A percentile compares a stretch with the other conserved stretches of the same genome.
Evolutionary conservation across 176 grass and related monocot genomes (phyloP).

Genomic region (Lolium rigidum): DNA sequence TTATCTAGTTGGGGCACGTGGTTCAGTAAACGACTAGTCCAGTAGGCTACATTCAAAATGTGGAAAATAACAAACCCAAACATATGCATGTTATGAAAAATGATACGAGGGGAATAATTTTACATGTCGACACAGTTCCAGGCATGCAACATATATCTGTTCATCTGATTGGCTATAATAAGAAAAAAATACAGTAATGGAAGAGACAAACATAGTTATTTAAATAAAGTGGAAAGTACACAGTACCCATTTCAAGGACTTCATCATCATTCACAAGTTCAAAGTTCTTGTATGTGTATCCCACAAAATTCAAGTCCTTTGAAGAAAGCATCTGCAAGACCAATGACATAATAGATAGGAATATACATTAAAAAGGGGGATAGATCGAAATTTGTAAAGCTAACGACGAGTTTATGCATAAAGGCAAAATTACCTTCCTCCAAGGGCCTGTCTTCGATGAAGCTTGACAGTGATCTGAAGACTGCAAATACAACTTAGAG

Average conservation of each 20-base stretch:
- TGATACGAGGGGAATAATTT: background rate
- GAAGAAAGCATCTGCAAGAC: slow-evolving; percentile 92
- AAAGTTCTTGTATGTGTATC: slow-evolving; percentile 99
- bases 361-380: background rate
- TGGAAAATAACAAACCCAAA: background rate
- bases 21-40: background rate
- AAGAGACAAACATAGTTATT: background rate
- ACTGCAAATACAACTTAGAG: slow-evolving; percentile 44
- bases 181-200: background rate
- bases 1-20: background rate
- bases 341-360: background rate
- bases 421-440: slow-evolving; percentile 75
- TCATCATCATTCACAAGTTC: slow-evolving; percentile 95
- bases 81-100: background rate
- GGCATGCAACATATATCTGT: background rate
- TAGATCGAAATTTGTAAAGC: slow-evolving; percentile 1
- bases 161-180: background rate
- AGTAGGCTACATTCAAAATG: background rate
- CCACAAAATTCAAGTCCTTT: slow-evolving; percentile 97
- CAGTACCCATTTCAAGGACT: slow-evolving; percentile 80
- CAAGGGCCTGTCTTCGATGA: slow-evolving; percentile 90
- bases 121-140: background rate
- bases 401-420: background rate
- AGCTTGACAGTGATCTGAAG: slow-evolving; percentile 52
- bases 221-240: slow-evolving; percentile 24